Evolutionary conservation across 257 asterid genomes (phyloP).

Genomic region (Verbena officinalis): DNA sequence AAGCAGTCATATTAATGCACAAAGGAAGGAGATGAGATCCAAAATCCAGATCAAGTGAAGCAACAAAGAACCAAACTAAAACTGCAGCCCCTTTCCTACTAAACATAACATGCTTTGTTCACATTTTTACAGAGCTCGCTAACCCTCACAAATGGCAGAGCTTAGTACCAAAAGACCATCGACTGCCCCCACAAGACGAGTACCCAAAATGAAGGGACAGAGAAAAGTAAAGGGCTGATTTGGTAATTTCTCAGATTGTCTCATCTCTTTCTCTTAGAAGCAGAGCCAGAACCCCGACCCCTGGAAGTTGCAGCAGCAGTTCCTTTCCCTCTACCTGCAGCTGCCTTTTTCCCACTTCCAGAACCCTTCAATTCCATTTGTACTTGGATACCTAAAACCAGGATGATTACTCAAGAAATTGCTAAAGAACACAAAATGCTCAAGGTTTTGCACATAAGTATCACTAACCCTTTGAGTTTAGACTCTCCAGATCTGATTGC

Average conservation of each 20-base stretch:
- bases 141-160: neutral
- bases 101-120: neutral
- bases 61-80: neutral
- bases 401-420: neutral
- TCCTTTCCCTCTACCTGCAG: constrained; percentile 67
- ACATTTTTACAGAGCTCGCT: neutral
- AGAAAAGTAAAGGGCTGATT: neutral
- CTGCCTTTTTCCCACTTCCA: constrained; percentile 55
- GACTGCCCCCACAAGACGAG: neutral
- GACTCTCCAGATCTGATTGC: constrained; percentile 65
- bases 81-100: neutral
- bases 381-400: constrained; percentile 61
- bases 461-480: constrained; percentile 72
- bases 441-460: too few species aligned
- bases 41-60: too few species aligned
- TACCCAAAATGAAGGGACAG: constrained; percentile 14
- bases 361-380: constrained; percentile 76
- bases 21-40: too few species aligned
- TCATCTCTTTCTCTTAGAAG: constrained; percentile 85
- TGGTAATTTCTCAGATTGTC: constrained; percentile 17
- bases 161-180: neutral
- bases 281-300: constrained; percentile 58
- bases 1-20: too few species aligned
- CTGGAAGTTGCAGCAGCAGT: constrained; percentile 40
- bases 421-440: too few species aligned